Base-by-base conservation (phyloP, 139 green algal species). In the Volvox africanus region DNA sequence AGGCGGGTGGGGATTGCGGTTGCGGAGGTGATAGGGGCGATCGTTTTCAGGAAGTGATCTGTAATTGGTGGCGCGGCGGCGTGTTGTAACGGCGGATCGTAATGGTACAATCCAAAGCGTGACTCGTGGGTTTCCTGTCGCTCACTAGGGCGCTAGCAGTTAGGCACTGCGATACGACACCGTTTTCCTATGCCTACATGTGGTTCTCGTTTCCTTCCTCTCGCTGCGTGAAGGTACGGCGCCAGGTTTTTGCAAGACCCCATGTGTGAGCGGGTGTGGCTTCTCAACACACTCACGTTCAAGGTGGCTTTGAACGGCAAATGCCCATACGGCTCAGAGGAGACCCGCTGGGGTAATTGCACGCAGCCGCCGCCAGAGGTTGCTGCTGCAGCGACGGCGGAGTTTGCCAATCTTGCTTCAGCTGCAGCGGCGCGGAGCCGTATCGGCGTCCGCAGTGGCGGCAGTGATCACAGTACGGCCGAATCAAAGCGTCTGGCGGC, bases 211-310 rank as follows among this genome's bases (percentile, higher is more conserved):
- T 55, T 55, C 44, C 5, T 55, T 55, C 9, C 5, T 55, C 5
- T 55, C 44, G 44, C 44, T 55, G 44, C 9, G 9, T 55, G 44
- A 55, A 55, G 44, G 44, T 79, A 36, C 71, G 71, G 78, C 36
- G 78, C 36, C 20, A 67, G 30, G 11, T 18, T 18, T 30, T 2
- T 79, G 11, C 36, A 33, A 44, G 13, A 61, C 11, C 32, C 75
- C 30, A 55, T 67, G 65, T 88, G 82, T 61, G 82, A 79, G 26
- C 82, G 82, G 26, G 33, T 79, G 21, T 88, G 82, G 82, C 44
- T 71, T 22, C 82, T 88, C 82, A 88, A 88, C 82, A 80, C 78
- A 61, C 62, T 67, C 17, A 22, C 6, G 21, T 80, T 88, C 62
- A 65, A 33, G 14, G 5, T 87, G 1, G 69, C 1, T 14, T 28